Conservation (phyloP, 352 stramenopile genomes). For the Pythium aphanidermatum region DNA sequence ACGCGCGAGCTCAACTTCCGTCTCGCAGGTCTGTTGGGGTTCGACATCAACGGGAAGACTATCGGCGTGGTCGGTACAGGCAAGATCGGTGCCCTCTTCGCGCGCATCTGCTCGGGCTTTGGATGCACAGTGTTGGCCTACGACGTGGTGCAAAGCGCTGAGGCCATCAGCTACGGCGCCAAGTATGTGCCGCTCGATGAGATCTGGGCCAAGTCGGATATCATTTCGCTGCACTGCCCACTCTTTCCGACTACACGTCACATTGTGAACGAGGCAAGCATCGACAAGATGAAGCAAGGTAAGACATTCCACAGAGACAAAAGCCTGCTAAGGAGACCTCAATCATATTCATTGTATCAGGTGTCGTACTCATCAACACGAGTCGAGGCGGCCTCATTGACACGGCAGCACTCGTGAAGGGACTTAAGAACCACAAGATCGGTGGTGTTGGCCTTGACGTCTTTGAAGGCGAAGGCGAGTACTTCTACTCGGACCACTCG, state of each 20-base stretch:
- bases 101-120: slow-evolving; percentile 31
- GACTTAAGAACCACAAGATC: slow-evolving; percentile 77
- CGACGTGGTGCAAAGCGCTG: slow-evolving; percentile 51
- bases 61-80: slow-evolving; percentile 58
- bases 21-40: slow-evolving; percentile 49
- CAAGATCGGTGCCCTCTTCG: slow-evolving; percentile 45
- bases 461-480: slow-evolving; percentile 72
- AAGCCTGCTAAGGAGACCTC: no score
- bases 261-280: slow-evolving; percentile 73
- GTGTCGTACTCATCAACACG: slow-evolving; percentile 89
- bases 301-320: no score
- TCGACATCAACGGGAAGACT: slow-evolving; percentile 68
- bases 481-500: slow-evolving; percentile 76
- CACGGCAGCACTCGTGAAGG: slow-evolving; percentile 71
- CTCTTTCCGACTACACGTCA: slow-evolving; percentile 79
- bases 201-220: slow-evolving; percentile 61
- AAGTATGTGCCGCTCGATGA: slow-evolving; percentile 57
- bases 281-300: slow-evolving; percentile 84
- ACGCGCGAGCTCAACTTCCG: slow-evolving; percentile 74
- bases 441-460: slow-evolving; percentile 81
- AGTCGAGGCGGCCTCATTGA: slow-evolving; percentile 84
- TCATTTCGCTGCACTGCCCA: slow-evolving; percentile 87
- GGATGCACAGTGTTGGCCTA: slow-evolving; percentile 49
- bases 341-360: no score
- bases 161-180: slow-evolving; percentile 34